Evolutionary conservation across 805 yeast genomes (phyloP), one percentile per base, ranked within the genome.

Genomic region (Wickerhamiella hasegawae): DNA sequence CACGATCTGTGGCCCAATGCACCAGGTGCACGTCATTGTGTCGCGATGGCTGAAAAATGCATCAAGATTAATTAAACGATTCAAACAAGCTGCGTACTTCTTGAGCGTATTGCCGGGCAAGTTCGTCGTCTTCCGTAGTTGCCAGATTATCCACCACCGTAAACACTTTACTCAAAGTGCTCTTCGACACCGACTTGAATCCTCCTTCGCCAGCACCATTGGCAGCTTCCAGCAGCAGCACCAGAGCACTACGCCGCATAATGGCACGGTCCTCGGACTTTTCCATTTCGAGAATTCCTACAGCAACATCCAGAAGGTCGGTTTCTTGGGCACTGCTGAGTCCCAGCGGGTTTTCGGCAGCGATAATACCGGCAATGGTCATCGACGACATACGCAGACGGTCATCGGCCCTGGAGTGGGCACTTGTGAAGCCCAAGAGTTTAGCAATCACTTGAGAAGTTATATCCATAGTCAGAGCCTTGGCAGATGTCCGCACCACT

Each of bases 351-450:
- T 73, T 71, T 1, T 59, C 58, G 42, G 69, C 69, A 46, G 84
- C 69, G 25, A 78, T 60, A 4, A 68, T 58, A 20, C 96, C 94
- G n/a, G 87, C 52, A 11, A 90, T 54, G 0, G 95, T 80, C 72
- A 85, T 68, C 0, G 94, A 70, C 2, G 96, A 85, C 78, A 83
- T 75, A 44, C 96, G 62, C 27, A 84, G 43, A 27, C 75, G 65
- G 39, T 65, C 60, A 42, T 83, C 94, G 1, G 35, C 35, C 11
- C 33, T 34, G 1, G 44, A 29, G 2, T 28, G 28, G 3, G 41
- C 39, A 9, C 40, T 27, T 4, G 46, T 32, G 18, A 39, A 44
- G 1, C 18, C 16, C 9, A 45, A 9, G 3, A 47, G 33, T 2
- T 19, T 14, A 11, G 28, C 31, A 4, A 83, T 51, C 1, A 47